Conservation (phyloP, 176 grass and related monocot species). For the Avena insularis region DNA sequence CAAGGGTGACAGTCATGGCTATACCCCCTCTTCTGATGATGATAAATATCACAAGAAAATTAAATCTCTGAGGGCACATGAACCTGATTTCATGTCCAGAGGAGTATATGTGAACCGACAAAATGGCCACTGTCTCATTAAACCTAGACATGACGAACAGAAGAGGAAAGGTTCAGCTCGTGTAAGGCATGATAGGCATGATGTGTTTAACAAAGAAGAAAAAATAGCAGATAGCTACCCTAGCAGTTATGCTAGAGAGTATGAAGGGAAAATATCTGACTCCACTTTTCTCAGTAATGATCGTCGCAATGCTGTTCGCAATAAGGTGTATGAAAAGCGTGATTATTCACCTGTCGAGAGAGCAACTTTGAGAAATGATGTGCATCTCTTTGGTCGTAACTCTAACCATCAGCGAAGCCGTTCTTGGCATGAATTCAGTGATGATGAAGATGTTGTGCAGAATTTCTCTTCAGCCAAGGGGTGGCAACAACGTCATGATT, state of each 20-base stretch:
- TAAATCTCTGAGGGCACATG: constrained; percentile 33
- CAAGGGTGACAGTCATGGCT: constrained; percentile 12
- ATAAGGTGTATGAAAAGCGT: constrained; percentile 27
- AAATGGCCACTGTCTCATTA: constrained; percentile 8
- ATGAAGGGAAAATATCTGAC: constrained; percentile 44
- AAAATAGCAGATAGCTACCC: constrained; percentile 41
- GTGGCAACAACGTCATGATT: constrained; percentile 12
- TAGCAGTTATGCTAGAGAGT: constrained; percentile 38
- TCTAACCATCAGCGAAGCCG: constrained; percentile 23
- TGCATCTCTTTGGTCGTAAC: constrained; percentile 16
- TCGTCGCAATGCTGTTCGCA: constrained; percentile 32
- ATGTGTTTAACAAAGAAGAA: constrained; percentile 40
- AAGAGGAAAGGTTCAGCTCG: constrained; percentile 25
- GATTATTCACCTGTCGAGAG: constrained; percentile 36
- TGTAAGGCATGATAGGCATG: constrained; percentile 37
- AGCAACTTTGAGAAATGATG: constrained; percentile 29
- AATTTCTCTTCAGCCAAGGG: constrained; percentile 41
- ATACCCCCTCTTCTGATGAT: constrained; percentile 38
- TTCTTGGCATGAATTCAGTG: constrained; percentile 41
- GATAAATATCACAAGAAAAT: constrained; percentile 44
- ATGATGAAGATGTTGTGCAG: constrained; percentile 34
- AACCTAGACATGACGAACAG: constrained; percentile 31
- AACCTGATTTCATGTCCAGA: constrained; percentile 29
- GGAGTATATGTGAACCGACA: constrained; percentile 13
- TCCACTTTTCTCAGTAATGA: constrained; percentile 40